Evolutionary conservation across 202 grass and related monocot species (phyloP).

Genomic region (Schoenoplectus tabernaemontani): DNA sequence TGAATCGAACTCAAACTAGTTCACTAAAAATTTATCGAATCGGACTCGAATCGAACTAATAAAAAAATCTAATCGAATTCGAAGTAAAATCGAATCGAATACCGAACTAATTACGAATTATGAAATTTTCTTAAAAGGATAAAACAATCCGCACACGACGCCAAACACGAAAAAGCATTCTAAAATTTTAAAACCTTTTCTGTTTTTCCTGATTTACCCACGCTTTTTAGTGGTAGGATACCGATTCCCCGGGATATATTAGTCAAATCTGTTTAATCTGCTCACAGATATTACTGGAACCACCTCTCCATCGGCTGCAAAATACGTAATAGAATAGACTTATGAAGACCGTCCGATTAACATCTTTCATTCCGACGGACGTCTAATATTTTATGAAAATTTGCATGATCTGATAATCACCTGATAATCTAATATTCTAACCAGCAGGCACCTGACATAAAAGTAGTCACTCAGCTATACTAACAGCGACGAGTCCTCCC

Average conservation of each 20-base stretch:
- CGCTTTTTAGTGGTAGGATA: not conserved
- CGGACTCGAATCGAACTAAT: too few relatives aligned
- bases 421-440: conserved; percentile 2
- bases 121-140: too few relatives aligned
- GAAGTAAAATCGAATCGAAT: too few relatives aligned
- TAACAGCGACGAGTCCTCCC: conserved; percentile 2
- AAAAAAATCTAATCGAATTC: too few relatives aligned
- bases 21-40: too few relatives aligned
- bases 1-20: too few relatives aligned
- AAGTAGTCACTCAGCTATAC: conserved; percentile 17
- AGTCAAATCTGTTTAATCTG: not conserved
- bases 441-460: conserved; percentile 16
- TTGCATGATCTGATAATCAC: too few relatives aligned
- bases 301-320: not conserved
- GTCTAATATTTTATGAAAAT: too few relatives aligned
- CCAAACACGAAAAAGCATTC: conserved; percentile 10
- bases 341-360: not conserved
- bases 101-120: too few relatives aligned
- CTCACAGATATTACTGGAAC: not conserved
- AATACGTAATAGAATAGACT: too few relatives aligned
- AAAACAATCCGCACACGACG: conserved; percentile 13
- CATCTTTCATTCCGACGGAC: not conserved
- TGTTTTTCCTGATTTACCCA: not conserved
- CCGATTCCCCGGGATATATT: not conserved
- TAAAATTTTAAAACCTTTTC: not conserved